A percentile compares a stretch with the other conserved stretches of the same genome.
Evolutionary conservation across 495 filamentous ascomycete species (phyloP).

Genomic region (Penicillium paradoxum): DNA sequence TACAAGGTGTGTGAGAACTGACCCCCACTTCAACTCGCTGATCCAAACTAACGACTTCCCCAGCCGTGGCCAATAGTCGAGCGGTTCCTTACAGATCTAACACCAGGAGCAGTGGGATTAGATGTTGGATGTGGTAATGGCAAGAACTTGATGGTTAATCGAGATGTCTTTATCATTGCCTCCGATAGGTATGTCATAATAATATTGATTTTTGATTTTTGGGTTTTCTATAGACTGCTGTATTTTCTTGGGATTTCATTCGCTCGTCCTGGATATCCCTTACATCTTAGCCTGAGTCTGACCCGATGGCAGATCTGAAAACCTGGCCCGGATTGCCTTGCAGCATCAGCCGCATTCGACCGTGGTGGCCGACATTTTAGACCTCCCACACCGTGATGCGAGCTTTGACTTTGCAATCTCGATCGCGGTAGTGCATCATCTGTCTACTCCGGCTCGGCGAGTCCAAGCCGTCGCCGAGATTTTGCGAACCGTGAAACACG

Average conservation of each 20-base stretch:
- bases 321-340: conserved; percentile 69
- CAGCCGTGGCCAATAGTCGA: conserved; percentile 92
- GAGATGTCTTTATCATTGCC: conserved; percentile 72
- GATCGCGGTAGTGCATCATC: conserved; percentile 91
- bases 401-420: conserved; percentile 90
- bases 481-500: conserved; percentile 57
- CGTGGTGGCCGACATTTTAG: conserved; percentile 67
- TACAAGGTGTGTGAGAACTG: conserved; percentile 62
- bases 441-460: conserved; percentile 75
- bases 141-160: conserved; percentile 84
- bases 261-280: conserved; percentile 11
- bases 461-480: conserved; percentile 68
- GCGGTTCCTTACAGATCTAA: conserved; percentile 63
- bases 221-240: conserved; percentile 6
- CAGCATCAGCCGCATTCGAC: conserved; percentile 57
- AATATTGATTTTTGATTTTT: conserved; percentile 8
- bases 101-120: conserved; percentile 73
- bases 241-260: conserved; percentile 2
- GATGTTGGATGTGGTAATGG: conserved; percentile 94
- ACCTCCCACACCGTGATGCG: conserved; percentile 60
- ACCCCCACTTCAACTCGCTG: not conserved
- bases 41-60: not conserved
- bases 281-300: conserved; percentile 11
- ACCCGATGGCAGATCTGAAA: conserved; percentile 52
- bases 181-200: conserved; percentile 65